phyloP scores from a whole-genome alignment of 1,284 basidiomycete species.

The Cryptococcus sp. region DNA sequence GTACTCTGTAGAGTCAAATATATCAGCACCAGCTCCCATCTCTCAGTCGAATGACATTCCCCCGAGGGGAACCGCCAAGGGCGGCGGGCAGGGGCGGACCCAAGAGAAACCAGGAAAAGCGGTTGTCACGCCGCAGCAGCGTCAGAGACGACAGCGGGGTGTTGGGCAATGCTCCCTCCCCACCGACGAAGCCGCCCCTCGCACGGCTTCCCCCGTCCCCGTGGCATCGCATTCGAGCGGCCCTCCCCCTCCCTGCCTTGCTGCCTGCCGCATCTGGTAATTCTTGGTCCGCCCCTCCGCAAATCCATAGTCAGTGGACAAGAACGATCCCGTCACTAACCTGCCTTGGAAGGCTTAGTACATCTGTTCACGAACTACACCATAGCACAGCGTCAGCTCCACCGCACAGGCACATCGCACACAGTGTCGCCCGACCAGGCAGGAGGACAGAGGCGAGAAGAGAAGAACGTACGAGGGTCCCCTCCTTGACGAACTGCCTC shows the following conservation, averaged over 20 bases:
- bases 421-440: background rate
- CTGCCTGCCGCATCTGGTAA: no score
- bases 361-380: constrained; percentile 88
- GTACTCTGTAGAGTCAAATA: constrained; percentile 71
- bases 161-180: no score
- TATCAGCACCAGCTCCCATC: no score
- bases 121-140: background rate
- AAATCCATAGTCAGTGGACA: no score
- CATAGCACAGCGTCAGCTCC: background rate
- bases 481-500: constrained; percentile 87
- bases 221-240: no score
- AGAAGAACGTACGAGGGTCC: constrained; percentile 66
- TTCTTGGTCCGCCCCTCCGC: no score
- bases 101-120: background rate
- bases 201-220: no score
- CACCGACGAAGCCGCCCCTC: no score
- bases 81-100: background rate
- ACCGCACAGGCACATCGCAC: constrained; percentile 2
- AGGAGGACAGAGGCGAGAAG: background rate
- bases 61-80: background rate
- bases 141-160: no score
- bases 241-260: no score
- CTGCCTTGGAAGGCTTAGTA: constrained; percentile 94
- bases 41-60: background rate
- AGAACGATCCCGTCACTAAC: constrained; percentile 54